Conservation (phyloP, 2,329 filamentous ascomycete genomes). For the Paraconiothyrium sp. region DNA sequence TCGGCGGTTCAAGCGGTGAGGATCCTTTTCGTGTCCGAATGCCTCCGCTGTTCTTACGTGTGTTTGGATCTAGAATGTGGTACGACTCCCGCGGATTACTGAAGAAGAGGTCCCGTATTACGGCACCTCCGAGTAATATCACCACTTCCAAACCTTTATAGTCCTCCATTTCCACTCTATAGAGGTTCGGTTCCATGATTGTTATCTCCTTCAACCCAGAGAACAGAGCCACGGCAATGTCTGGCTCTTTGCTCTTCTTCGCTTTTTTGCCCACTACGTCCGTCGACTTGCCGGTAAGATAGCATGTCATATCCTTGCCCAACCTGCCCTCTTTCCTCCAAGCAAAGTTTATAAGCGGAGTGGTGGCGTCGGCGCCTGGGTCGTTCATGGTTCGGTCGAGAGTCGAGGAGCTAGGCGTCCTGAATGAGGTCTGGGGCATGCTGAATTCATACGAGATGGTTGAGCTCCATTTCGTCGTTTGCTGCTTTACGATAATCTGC, state of each 20-base stretch:
- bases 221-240: constrained; percentile 94
- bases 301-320: constrained; percentile 88
- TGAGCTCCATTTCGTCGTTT: constrained; percentile 80
- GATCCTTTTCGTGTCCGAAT: constrained; percentile 47
- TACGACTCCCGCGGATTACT: constrained; percentile 77
- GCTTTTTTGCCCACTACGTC: constrained; percentile 69
- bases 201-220: constrained; percentile 76
- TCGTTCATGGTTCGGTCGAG: constrained; percentile 78
- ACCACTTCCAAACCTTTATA: constrained; percentile 91
- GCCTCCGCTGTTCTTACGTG: constrained; percentile 50
- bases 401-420: constrained; percentile 77
- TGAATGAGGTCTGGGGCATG: constrained; percentile 86
- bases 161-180: constrained; percentile 91
- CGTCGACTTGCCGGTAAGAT: constrained; percentile 80
- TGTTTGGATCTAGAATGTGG: constrained; percentile 68
- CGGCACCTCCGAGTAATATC: constrained; percentile 68
- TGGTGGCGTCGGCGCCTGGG: constrained; percentile 61
- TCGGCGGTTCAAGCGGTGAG: constrained; percentile 39
- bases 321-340: constrained; percentile 91
- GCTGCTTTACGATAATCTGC: constrained; percentile 74
- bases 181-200: constrained; percentile 92
- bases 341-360: constrained; percentile 80
- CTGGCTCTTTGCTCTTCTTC: constrained; percentile 83
- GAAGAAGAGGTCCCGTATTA: constrained; percentile 71
- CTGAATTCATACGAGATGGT: constrained; percentile 90